Conservation (phyloP, 2,329 filamentous ascomycete species). For the Didymella arachidicola region DNA sequence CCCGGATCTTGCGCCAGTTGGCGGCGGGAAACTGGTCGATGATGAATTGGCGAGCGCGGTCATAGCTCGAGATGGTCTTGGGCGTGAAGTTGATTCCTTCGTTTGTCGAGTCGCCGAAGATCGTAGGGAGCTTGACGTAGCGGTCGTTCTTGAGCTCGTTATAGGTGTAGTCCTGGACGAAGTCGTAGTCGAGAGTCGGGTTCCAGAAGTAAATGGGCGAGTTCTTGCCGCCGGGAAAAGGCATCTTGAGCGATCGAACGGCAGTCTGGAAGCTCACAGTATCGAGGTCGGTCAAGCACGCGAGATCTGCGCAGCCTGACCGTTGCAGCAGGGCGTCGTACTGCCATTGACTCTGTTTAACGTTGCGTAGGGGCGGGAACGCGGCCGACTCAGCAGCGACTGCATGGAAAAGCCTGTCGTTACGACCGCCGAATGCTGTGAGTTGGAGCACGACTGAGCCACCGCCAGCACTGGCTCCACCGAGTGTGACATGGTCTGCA, state of each 20-base stretch:
- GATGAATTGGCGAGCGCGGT: constrained; percentile 49
- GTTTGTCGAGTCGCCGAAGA: constrained; percentile 57
- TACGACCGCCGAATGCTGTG: constrained; percentile 48
- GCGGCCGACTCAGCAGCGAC: constrained; percentile 46
- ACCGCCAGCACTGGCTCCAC: constrained; percentile 52
- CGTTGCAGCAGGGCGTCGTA: constrained; percentile 50
- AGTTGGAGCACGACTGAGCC: constrained; percentile 50
- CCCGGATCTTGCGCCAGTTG: constrained; percentile 39
- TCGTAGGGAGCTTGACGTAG: constrained; percentile 52
- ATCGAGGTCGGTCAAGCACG: constrained; percentile 51
- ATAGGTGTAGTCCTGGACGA: constrained; percentile 53
- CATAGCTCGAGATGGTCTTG: constrained; percentile 43
- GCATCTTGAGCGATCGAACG: constrained; percentile 43
- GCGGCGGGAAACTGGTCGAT: constrained; percentile 51
- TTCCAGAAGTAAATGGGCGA: constrained; percentile 53
- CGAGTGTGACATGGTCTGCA: constrained; percentile 49
- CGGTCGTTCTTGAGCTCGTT: constrained; percentile 47
- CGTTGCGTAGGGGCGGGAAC: constrained; percentile 51
- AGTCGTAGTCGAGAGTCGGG: constrained; percentile 54
- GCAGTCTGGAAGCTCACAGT: constrained; percentile 50
- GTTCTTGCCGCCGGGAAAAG: constrained; percentile 49
- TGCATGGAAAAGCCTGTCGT: constrained; percentile 49
- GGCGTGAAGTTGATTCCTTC: constrained; percentile 54
- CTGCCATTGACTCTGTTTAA: constrained; percentile 53
- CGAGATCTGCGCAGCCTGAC: constrained; percentile 49